Base-by-base conservation (phyloP, 139 green algal genomes). In the Tetratostichococcus sp. region DNA sequence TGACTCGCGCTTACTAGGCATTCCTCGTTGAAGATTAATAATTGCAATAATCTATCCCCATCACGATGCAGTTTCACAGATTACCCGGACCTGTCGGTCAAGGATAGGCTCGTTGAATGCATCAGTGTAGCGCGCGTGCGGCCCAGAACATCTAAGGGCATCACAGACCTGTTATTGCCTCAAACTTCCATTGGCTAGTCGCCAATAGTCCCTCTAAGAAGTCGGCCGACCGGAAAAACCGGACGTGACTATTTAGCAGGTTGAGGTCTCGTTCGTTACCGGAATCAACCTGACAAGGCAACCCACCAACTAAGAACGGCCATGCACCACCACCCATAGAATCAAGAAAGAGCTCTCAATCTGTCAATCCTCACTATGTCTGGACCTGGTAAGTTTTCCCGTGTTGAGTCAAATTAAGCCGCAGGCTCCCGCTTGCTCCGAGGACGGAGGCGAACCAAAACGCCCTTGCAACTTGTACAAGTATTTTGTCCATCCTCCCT, bases 131-230 rank as follows among this genome's bases (percentile, higher is more conserved):
- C 92, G 93, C 92, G 93, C 93, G 92, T 97, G 93, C 93, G 92
- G 91, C 91, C 93, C 93, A 97, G 93, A 97, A 97, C 92, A 97
- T 97, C 91, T 97, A 97, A 97, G 93, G 93, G 93, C 93, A 97
- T 97, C 93, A 97, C 93, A 97, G 92, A 97, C 93, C 92, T 97
- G 92, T 97, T 97, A 95, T 96, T 93, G 92, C 92, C 92, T 97
- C 92, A 97, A 91, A 95, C 90, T 96, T 97, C 91, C 91, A 92
- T 92, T 87, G 90, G 88, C 85, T 96, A 94, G 86, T 93, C 90
- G 86, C 90, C 91, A 90, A 96, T 89, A 94, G 91, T 94, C 92
- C 91, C 91, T 95, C 89, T 96, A 97, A 97, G 91, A 95, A 96
- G 91, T 90, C 86, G 70, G 88, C 89, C 83, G 79, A 71, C 83